Conservation (phyloP, 371 early-diverging fungal genomes). For the Lichtheimia corymbifera region DNA sequence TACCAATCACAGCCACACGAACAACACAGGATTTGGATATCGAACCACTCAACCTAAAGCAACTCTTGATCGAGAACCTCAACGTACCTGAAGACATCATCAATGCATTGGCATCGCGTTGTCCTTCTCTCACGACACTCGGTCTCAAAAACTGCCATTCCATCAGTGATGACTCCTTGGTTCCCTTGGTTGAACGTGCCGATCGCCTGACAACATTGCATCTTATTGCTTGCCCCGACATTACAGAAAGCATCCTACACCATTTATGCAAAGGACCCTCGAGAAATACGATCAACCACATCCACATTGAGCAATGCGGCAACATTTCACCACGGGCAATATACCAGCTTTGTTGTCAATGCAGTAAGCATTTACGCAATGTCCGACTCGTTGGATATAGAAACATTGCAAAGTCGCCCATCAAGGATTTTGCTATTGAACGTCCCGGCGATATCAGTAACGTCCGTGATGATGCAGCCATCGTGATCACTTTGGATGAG, state of each 20-base stretch:
- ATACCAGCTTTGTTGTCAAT: conserved; percentile 18
- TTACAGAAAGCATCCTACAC: conserved; percentile 9
- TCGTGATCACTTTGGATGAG: conserved; percentile 13
- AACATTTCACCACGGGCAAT: conserved; percentile 14
- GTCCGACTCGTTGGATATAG: conserved; percentile 15
- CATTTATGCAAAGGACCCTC: background rate
- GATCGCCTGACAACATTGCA: conserved; percentile 7
- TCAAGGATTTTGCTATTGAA: background rate
- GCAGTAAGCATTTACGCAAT: background rate
- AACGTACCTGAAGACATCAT: conserved; percentile 4
- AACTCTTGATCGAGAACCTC: conserved; percentile 16
- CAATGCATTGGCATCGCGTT: background rate
- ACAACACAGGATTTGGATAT: background rate
- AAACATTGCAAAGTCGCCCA: conserved; percentile 1
- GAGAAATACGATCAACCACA: background rate
- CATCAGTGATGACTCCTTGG: conserved; percentile 4
- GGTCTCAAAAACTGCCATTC: conserved; percentile 13
- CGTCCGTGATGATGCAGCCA: background rate
- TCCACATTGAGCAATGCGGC: conserved; percentile 26
- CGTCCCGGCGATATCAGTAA: background rate
- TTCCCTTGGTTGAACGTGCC: background rate
- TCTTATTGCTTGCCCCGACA: conserved; percentile 15
- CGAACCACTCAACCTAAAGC: background rate
- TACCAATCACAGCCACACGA: background rate
- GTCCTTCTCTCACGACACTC: background rate